Evolutionary conservation across 176 grass and related monocot species (phyloP).

Genomic region (Triticum monococcum): DNA sequence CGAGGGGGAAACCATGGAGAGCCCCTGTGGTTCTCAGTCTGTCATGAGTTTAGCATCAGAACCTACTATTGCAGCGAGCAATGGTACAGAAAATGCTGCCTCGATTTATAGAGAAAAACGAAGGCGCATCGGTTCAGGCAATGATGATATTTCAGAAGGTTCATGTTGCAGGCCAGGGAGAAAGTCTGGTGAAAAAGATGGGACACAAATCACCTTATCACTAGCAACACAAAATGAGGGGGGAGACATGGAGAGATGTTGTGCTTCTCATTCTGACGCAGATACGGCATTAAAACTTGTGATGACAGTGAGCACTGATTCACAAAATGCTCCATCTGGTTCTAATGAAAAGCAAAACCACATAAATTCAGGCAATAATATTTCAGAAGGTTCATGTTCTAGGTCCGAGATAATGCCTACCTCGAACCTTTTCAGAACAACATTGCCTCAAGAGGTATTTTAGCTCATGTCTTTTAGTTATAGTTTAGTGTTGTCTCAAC

Average conservation of each 20-base stretch:
- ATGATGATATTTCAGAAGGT: conserved; percentile 34
- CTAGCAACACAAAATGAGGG: conserved; percentile 14
- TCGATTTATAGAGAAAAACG: conserved; percentile 16
- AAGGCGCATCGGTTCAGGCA: neutral
- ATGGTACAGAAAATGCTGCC: conserved; percentile 22
- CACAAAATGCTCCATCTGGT: neutral
- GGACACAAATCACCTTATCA: neutral
- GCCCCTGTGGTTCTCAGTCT: conserved; percentile 1
- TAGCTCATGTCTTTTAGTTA: neutral
- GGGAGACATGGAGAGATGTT: neutral
- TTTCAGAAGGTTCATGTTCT: conserved; percentile 33
- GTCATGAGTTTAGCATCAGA: neutral
- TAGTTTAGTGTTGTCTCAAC: neutral
- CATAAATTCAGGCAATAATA: conserved; percentile 8
- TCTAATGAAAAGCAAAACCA: conserved; percentile 17
- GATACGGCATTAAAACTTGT: neutral
- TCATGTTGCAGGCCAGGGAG: conserved; percentile 28
- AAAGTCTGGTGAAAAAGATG: conserved; percentile 17
- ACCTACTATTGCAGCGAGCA: neutral
- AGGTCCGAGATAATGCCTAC: conserved; percentile 13
- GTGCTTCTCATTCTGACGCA: neutral
- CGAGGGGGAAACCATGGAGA: neutral
- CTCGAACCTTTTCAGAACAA: conserved; percentile 2
- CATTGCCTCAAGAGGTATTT: conserved; percentile 30
- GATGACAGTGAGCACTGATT: conserved; percentile 2